Conservation (phyloP, 2,329 filamentous ascomycete genomes). For the Monilinia aucupariae region DNA sequence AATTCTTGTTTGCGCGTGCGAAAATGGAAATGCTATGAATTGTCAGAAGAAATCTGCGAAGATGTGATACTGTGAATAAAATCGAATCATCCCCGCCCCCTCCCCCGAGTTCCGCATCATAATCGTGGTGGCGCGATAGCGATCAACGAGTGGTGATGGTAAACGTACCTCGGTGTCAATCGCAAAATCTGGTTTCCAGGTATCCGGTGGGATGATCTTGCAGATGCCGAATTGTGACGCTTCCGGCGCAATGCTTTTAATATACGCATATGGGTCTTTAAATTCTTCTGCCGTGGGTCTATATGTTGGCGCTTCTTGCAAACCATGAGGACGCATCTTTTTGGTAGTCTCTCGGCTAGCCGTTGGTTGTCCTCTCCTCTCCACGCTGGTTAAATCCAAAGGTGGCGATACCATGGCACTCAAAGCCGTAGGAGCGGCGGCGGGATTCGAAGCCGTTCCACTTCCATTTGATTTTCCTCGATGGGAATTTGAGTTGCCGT, state of each 20-base stretch:
- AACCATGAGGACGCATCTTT: slow-evolving; percentile 72
- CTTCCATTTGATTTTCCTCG: slow-evolving; percentile 30
- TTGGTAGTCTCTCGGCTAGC: slow-evolving; percentile 71
- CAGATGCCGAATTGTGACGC: slow-evolving; percentile 85
- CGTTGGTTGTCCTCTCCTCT: slow-evolving; percentile 78
- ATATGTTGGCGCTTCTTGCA: slow-evolving; percentile 87
- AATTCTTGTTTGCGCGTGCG: slow-evolving; percentile 92
- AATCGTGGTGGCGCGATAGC: background rate
- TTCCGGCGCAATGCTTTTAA: slow-evolving; percentile 84
- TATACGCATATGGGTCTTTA: slow-evolving; percentile 88
- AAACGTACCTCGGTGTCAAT: slow-evolving; percentile 84
- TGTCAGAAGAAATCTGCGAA: slow-evolving; percentile 26
- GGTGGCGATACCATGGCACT: slow-evolving; percentile 42
- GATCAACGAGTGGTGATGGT: background rate
- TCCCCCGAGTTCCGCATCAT: background rate
- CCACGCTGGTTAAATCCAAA: slow-evolving; percentile 82
- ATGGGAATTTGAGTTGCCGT: slow-evolving; percentile 25
- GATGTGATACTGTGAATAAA: background rate
- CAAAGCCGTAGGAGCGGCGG: slow-evolving; percentile 31
- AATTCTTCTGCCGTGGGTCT: slow-evolving; percentile 89
- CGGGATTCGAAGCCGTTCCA: slow-evolving; percentile 34
- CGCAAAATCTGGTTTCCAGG: slow-evolving; percentile 91
- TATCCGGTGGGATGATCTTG: slow-evolving; percentile 90
- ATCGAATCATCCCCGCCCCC: background rate
- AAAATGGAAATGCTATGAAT: slow-evolving; percentile 82